Evolutionary conservation across 2,329 filamentous ascomycete species (phyloP).

Genomic region (Metarhizium sp.): DNA sequence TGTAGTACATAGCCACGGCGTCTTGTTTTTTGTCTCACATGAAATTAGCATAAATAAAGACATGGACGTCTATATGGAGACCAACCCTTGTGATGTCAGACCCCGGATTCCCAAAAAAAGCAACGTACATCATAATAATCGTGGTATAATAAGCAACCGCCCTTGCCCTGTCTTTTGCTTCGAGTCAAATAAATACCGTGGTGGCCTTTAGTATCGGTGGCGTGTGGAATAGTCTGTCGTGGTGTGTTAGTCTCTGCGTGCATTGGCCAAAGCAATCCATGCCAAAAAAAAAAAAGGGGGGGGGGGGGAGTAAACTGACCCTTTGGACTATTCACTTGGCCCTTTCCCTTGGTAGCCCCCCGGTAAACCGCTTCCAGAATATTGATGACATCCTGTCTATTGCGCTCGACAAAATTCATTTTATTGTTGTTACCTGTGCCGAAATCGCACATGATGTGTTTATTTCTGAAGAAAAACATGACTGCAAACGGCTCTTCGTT

Average conservation of each 20-base stretch:
- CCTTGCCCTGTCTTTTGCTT: not conserved
- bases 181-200: not conserved
- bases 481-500: constrained; percentile 70
- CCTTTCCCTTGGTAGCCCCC: constrained; percentile 95
- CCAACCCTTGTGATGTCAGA: constrained; percentile 14
- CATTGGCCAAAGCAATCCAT: not conserved
- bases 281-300: not conserved
- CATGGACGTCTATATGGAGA: constrained; percentile 12
- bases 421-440: constrained; percentile 99
- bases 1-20: not conserved
- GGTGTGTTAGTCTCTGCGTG: not conserved
- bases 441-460: constrained; percentile 98
- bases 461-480: constrained; percentile 97
- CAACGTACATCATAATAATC: not conserved
- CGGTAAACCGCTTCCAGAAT: constrained; percentile 97
- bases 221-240: constrained; percentile 25
- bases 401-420: constrained; percentile 85
- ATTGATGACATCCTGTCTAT: constrained; percentile 97
- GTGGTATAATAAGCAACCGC: not conserved
- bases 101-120: not conserved
- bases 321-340: constrained; percentile 94
- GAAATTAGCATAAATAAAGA: constrained; percentile 4
- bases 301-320: constrained; percentile 23
- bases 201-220: constrained; percentile 23
- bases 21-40: not conserved